Conservation (phyloP, 768 basidiomycete species). For the Calocybe gangraenosa region DNA sequence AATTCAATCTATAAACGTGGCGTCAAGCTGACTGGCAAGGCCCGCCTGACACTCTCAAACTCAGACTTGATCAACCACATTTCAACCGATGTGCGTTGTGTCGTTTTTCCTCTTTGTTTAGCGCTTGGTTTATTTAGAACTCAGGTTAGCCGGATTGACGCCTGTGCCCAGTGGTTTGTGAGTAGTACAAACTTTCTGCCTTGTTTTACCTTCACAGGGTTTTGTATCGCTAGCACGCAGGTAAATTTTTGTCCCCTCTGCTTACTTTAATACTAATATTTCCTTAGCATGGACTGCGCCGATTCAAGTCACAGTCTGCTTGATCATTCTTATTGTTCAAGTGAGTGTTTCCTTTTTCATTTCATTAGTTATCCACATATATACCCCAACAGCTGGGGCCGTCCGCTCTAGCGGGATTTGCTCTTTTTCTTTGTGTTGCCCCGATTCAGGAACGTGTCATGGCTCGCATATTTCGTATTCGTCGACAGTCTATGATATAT, state of each 20-base stretch:
- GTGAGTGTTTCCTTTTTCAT: slow-evolving; percentile 23
- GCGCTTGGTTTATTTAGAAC: not conserved
- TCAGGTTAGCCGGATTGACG: slow-evolving; percentile 53
- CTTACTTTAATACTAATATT: not conserved
- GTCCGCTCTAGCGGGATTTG: slow-evolving; percentile 67
- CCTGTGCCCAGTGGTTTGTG: slow-evolving; percentile 70
- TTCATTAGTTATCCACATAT: not conserved
- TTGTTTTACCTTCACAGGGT: not conserved
- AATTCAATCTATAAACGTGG: slow-evolving; percentile 68
- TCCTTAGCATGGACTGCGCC: slow-evolving; percentile 58
- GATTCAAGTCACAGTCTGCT: slow-evolving; percentile 56
- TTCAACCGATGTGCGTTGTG: slow-evolving; percentile 62
- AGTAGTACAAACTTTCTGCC: slow-evolving; percentile 24
- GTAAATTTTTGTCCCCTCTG: slow-evolving; percentile 13
- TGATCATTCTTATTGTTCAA: slow-evolving; percentile 56
- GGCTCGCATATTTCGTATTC: slow-evolving; percentile 49
- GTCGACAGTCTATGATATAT: slow-evolving; percentile 53
- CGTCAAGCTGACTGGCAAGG: slow-evolving; percentile 60
- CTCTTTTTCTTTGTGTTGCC: slow-evolving; percentile 56
- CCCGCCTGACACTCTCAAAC: slow-evolving; percentile 60
- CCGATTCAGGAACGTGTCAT: slow-evolving; percentile 65
- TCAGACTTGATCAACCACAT: slow-evolving; percentile 57
- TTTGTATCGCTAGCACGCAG: slow-evolving; percentile 32
- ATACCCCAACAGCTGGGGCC: slow-evolving; percentile 49
- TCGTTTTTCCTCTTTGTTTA: not conserved